Evolutionary conservation across 139 green algal species (phyloP).

Genomic region (Parachlorella kessleri): DNA sequence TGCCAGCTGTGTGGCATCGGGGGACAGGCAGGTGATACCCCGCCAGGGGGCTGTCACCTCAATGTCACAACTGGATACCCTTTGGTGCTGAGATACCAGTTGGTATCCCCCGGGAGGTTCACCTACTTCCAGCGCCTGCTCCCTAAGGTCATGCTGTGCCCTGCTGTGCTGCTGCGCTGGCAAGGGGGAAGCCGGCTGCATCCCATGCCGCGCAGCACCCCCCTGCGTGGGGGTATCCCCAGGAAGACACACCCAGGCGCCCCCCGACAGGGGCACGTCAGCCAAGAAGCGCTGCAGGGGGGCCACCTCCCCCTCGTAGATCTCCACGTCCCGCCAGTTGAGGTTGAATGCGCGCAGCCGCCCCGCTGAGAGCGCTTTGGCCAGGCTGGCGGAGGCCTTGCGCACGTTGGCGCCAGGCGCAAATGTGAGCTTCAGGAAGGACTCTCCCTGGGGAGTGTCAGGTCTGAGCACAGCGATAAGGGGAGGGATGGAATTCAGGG

Average conservation of each 20-base stretch:
- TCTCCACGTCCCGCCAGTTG: constrained; percentile 29
- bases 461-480: constrained; percentile 35
- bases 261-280: constrained; percentile 60
- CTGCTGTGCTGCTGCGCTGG: neutral
- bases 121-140: no score
- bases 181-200: neutral
- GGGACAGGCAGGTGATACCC: constrained; percentile 52
- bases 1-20: constrained; percentile 77
- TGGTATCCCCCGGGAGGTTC: constrained; percentile 5
- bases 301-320: constrained; percentile 55
- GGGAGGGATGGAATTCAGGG: no score
- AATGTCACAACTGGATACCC: constrained; percentile 35
- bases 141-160: neutral
- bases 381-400: constrained; percentile 23
- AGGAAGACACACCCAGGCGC: constrained; percentile 60
- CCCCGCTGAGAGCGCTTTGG: constrained; percentile 6
- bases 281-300: constrained; percentile 73
- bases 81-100: neutral
- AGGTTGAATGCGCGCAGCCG: constrained; percentile 12
- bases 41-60: constrained; percentile 60
- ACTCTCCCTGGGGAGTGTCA: constrained; percentile 20
- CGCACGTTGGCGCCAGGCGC: constrained; percentile 26
- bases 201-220: no score
- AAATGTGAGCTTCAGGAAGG: constrained; percentile 40
- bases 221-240: constrained; percentile 8